Percentiles rank a stretch among this genome's conserved stretches.
phyloP scores from a whole-genome alignment of 2,329 filamentous ascomycete species.

The Botrytis deweyae region DNA sequence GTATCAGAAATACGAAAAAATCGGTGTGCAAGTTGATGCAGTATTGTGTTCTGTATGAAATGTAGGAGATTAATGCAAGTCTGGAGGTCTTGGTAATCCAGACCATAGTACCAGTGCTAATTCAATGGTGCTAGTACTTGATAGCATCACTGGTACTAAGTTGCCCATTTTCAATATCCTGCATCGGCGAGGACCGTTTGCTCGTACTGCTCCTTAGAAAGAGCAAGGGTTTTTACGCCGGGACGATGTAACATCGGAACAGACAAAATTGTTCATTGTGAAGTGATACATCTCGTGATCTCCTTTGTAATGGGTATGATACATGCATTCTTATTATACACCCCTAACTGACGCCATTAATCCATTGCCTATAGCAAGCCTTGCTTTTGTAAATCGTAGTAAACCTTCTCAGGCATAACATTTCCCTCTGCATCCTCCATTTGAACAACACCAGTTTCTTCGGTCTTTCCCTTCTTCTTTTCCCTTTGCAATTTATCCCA shows the following conservation, averaged over 20 bases:
- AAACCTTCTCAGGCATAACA: conserved; percentile 99
- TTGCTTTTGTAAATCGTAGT: conserved; percentile 90
- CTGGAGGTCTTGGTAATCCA: background rate
- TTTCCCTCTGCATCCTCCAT: conserved; percentile 99
- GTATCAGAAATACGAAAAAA: background rate
- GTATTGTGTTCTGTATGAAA: background rate
- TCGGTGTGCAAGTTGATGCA: background rate
- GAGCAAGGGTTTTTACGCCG: background rate
- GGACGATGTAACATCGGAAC: background rate
- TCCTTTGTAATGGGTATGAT: conserved; percentile 4
- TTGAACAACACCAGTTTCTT: conserved; percentile 84
- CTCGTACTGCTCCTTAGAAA: background rate
- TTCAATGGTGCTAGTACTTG: background rate
- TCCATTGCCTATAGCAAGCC: conserved; percentile 63
- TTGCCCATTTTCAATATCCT: background rate
- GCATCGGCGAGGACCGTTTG: background rate
- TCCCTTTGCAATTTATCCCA: conserved; percentile 94
- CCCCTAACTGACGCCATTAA: background rate
- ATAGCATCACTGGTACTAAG: background rate
- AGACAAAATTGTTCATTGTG: background rate
- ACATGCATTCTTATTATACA: conserved; percentile 13
- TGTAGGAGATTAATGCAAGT: background rate
- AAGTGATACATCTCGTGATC: background rate
- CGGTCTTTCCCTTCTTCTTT: conserved; percentile 72
- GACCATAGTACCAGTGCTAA: background rate